Evolutionary conservation across 164 flowering plant species (phyloP).

Genomic region (Magnolia officinalis): DNA sequence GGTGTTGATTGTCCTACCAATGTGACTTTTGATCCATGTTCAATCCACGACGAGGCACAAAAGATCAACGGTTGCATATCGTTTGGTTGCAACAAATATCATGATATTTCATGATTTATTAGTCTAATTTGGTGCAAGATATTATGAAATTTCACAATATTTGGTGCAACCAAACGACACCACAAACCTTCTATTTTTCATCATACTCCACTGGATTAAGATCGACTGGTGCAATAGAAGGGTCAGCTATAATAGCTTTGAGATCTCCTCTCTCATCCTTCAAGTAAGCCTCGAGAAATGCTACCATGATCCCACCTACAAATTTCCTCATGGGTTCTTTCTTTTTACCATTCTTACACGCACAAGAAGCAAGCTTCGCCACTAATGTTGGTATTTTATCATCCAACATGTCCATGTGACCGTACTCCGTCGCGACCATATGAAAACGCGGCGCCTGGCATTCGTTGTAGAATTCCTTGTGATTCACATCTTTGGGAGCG

Average conservation of each 20-base stretch:
- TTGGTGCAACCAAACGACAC: neutral
- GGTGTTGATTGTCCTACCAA: too few species aligned
- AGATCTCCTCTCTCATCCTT: conserved; percentile 34
- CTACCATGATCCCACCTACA: conserved; percentile 49
- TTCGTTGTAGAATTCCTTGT: conserved; percentile 32
- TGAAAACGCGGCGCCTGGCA: conserved; percentile 24
- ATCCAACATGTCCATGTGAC: conserved; percentile 44
- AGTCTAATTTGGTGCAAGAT: too few species aligned
- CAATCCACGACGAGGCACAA: too few species aligned
- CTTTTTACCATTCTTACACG: conserved; percentile 31
- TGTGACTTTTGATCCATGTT: too few species aligned
- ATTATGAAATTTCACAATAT: neutral
- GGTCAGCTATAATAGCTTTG: conserved; percentile 24
- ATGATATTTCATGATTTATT: too few species aligned
- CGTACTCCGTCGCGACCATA: conserved; percentile 34
- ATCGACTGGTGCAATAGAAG: conserved; percentile 36
- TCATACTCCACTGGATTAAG: neutral
- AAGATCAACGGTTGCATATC: too few species aligned
- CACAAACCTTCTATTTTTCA: neutral
- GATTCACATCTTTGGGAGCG: conserved; percentile 40
- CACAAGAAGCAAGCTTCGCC: neutral
- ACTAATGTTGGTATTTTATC: neutral
- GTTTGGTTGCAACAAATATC: too few species aligned
- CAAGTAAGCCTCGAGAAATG: conserved; percentile 34
- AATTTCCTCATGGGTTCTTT: conserved; percentile 40